Evolutionary conservation across 257 asterid genomes (phyloP).

Genomic region (Gentiana straminea): DNA sequence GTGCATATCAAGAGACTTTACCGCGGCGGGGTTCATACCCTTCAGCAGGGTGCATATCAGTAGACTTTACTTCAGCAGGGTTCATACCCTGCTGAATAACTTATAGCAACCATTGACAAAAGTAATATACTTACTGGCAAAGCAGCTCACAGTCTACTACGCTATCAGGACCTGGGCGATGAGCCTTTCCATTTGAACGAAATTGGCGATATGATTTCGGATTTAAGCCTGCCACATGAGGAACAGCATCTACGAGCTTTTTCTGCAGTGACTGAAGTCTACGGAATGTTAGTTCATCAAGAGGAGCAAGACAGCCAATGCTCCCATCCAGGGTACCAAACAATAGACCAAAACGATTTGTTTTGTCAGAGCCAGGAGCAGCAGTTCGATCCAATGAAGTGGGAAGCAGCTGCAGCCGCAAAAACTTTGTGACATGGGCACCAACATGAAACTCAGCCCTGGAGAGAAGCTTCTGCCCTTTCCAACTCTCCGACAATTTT

Average conservation of each 20-base stretch:
- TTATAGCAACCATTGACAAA: background rate
- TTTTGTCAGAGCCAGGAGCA: constrained; percentile 67
- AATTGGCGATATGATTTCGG: constrained; percentile 85
- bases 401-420: constrained; percentile 86
- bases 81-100: too few species aligned
- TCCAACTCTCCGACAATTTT: constrained; percentile 90
- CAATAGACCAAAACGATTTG: constrained; percentile 80
- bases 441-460: constrained; percentile 98
- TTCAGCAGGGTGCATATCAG: too few species aligned
- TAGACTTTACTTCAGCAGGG: too few species aligned
- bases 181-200: constrained; percentile 88
- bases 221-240: constrained; percentile 88
- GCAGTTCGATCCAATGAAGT: constrained; percentile 49
- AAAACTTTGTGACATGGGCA: constrained; percentile 77
- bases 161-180: constrained; percentile 96
- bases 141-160: constrained; percentile 92
- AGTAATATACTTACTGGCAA: constrained; percentile 46
- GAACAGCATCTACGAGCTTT: constrained; percentile 79
- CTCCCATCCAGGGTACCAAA: constrained; percentile 93
- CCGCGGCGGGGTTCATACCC: too few species aligned
- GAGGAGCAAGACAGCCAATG: constrained; percentile 93
- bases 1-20: too few species aligned
- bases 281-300: constrained; percentile 90
- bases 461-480: constrained; percentile 89
- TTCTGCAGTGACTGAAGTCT: constrained; percentile 93